Percentiles rank a stretch among this genome's conserved stretches.
phyloP scores from a whole-genome alignment of 305 asterid species.

The Fraxinus baroniana region DNA sequence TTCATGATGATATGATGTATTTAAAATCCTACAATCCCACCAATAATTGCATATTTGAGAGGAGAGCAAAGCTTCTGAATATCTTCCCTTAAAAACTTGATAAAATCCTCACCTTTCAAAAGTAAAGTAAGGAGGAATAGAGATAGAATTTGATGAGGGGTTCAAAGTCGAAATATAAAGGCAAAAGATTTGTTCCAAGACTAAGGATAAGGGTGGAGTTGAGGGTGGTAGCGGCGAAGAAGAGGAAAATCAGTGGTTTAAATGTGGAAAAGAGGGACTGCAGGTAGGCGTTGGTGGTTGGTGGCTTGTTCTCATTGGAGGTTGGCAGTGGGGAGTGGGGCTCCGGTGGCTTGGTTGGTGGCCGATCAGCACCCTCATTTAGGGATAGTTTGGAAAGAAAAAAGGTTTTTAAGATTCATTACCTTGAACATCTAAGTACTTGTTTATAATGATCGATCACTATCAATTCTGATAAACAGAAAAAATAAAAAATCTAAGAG shows the following conservation, averaged over 20 bases:
- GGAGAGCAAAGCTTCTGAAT: not conserved
- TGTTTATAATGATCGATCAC: not conserved
- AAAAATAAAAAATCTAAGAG: not conserved
- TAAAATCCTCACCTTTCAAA: not conserved
- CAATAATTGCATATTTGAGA: not conserved
- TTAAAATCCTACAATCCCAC: not conserved
- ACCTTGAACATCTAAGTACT: not conserved
- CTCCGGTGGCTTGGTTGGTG: not conserved
- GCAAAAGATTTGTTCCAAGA: not conserved
- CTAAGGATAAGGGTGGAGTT: not conserved
- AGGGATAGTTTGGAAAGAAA: not conserved
- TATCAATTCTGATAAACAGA: not conserved
- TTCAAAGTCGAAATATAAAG: not conserved
- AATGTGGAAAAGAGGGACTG: not conserved
- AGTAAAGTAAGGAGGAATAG: not conserved
- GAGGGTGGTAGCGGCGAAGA: not conserved
- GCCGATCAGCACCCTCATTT: not conserved
- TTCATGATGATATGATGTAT: not conserved
- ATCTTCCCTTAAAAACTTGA: not conserved
- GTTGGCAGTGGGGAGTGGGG: not conserved
- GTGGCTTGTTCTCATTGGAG: not conserved
- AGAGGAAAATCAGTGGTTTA: not conserved
- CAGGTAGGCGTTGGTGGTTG: not conserved
- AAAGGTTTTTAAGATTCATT: not conserved
- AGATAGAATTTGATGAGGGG: not conserved